Base-by-base conservation (phyloP, 129 eudicot species). In the Chrysanthemum seticuspe region DNA sequence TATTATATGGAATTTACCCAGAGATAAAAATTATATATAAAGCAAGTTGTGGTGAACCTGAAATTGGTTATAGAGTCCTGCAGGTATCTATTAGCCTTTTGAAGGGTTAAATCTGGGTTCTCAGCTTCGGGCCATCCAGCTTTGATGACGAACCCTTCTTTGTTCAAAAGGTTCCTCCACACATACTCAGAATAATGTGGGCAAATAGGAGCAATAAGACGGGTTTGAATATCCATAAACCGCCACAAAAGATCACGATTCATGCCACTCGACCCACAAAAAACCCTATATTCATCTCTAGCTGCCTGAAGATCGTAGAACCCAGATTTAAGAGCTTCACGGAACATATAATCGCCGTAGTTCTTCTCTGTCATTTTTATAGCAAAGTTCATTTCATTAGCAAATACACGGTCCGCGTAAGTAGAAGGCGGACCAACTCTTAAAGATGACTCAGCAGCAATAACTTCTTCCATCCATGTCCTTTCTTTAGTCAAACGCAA, bases 271-370 rank as follows among this genome's bases (percentile, higher is more conserved):
- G 83, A 79, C 10, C 92, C 96, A 66, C 97, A 91, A 57, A 92
- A 91, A 68, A 88, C 79, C 81, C 97, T 73, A 67, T 91, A 91
- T 78, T 91, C 97, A 75, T 91, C 97, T 63, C 97, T 84, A 4
- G 97, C 96, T 47, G 97, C 88, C 75, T 91, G 97, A 27, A 91
- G 89, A 85, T 91, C 97, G 23, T 91, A 91, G 55, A 91, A 88
- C 61, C 97, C 96, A 0, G 83, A 76, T 78, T 91, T 91, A 18
- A 91, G 78, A 78, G 97, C 97, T 80, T 88, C 97, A 11, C 97
- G 87, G 27, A 91, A 91, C 96, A 91, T 61, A 68, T 73, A 88
- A 7, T 88, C 95, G 27, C 74, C 36, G 77, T 84, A 91, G 62
- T 82, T 85, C 83, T 88, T 89, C 76, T 86, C 96, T 13, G 97